phyloP scores from a whole-genome alignment of 176 grass and related monocot genomes.

The Chrysopogon serrulatus region DNA sequence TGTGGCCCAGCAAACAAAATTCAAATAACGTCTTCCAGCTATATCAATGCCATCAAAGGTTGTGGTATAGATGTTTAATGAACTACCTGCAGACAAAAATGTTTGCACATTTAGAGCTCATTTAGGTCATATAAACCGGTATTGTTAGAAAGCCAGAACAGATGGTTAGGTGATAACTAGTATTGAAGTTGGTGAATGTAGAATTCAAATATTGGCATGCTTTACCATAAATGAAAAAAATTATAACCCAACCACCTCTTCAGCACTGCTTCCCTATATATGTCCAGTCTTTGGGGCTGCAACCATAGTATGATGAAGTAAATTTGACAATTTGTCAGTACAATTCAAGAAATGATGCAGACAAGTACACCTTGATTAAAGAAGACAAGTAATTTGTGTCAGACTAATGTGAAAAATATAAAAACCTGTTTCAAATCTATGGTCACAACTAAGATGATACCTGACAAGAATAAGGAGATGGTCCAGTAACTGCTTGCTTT shows the following conservation, averaged over 20 bases:
- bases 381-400: background rate
- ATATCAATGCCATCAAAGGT: slow-evolving; percentile 78
- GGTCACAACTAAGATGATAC: slow-evolving; percentile 34
- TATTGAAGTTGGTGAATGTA: background rate
- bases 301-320: background rate
- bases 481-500: slow-evolving; percentile 49
- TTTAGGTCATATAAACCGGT: background rate
- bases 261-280: slow-evolving; percentile 57
- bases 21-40: slow-evolving; percentile 44
- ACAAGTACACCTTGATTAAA: background rate
- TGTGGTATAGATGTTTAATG: slow-evolving; percentile 64
- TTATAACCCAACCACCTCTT: slow-evolving; percentile 55
- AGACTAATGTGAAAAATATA: background rate
- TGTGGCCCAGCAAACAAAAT: no score
- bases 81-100: slow-evolving; percentile 57
- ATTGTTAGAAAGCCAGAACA: background rate
- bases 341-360: background rate
- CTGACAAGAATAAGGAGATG: slow-evolving; percentile 89
- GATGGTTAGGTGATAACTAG: background rate
- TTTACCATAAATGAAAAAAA: slow-evolving; percentile 77
- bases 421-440: background rate
- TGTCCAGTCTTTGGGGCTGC: slow-evolving; percentile 72
- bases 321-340: slow-evolving; percentile 1
- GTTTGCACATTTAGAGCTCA: background rate
- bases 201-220: background rate